Conservation (phyloP, 148 eudicot genomes). For the Fagopyrum homotropicum region DNA sequence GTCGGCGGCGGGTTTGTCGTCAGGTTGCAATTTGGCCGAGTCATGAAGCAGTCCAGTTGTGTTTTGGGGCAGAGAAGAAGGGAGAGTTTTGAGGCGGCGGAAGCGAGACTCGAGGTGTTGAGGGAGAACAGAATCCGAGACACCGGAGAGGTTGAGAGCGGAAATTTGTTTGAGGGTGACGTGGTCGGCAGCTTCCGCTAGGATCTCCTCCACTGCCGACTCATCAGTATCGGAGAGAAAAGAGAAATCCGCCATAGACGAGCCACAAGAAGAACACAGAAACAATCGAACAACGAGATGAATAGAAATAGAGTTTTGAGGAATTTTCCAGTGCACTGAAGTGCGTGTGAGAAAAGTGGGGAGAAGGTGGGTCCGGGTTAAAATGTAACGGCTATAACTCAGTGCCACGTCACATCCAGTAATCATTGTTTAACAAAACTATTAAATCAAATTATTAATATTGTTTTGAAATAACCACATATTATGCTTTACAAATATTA, state of each 20-base stretch:
- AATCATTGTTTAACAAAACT: too few species aligned
- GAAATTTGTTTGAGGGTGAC: conserved; percentile 73
- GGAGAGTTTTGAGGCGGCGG: conserved; percentile 69
- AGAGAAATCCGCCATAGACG: conserved; percentile 49
- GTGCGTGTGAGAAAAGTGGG: not conserved
- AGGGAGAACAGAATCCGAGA: conserved; percentile 64
- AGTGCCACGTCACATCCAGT: not conserved
- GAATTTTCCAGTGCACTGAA: not conserved
- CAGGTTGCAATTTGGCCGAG: conserved; percentile 6
- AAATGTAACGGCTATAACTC: not conserved
- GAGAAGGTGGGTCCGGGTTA: not conserved
- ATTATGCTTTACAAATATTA: too few species aligned
- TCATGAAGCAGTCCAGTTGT: conserved; percentile 13
- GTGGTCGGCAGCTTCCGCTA: conserved; percentile 66
- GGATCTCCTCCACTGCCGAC: conserved; percentile 56
- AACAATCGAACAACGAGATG: too few species aligned
- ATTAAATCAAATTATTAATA: too few species aligned
- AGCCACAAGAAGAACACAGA: not conserved
- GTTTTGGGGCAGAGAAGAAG: conserved; percentile 20
- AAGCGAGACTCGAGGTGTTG: conserved; percentile 71
- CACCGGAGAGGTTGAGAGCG: conserved; percentile 63
- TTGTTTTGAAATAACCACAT: too few species aligned
- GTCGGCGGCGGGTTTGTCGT: not conserved
- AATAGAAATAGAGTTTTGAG: not conserved
- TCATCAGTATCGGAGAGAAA: conserved; percentile 55